Evolutionary conservation across 441 rosid species (phyloP), one percentile per base, ranked within the genome.

Genomic region (Erodium texanum): DNA sequence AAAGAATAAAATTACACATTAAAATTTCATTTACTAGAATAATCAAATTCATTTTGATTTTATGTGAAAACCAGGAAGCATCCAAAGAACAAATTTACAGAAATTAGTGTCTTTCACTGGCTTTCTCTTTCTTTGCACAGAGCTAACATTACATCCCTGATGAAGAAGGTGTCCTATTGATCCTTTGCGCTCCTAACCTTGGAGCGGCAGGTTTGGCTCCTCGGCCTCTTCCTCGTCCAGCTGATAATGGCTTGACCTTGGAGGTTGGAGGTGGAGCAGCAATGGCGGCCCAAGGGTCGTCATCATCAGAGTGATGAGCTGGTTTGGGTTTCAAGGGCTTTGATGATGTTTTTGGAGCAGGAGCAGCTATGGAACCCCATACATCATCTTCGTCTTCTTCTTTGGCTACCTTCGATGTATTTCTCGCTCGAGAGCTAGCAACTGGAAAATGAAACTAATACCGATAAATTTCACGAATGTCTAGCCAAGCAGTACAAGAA

Each of bases 361-460:
- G 85, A 16, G 96, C 95, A 43, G 99, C 98, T 64, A 94, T 89
- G 56, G 99, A 84, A 67, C 98, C 95, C 99, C 99, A 95, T 74
- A 95, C 82, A 79, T 92, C 98, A 76, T 32, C 36, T 32, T 87
- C 87, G n/a, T 85, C 98, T 73, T 88, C 89, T 18, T 83, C 81
- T 36, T 75, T 82, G 11, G 82, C 24, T 64, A 68, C 83, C 82
- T 84, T 89, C 12, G 16, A 71, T 9, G 85, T 38, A 64, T 68
- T 65, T 82, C 87, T 90, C 10, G 93, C 85, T 68, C 83, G 80
- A 72, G 78, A 41, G 69, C 81, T 85, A 71, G 88, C 67, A 70
- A 83, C 92, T 89, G 82, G 82, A 34, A 58, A 62, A 34, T 45
- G 22, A 56, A 29, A 67, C 22, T 6, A 12, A 24, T 29, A 59